Conservation (phyloP, 306 rosid genomes). For the Dalbergia oliveri region DNA sequence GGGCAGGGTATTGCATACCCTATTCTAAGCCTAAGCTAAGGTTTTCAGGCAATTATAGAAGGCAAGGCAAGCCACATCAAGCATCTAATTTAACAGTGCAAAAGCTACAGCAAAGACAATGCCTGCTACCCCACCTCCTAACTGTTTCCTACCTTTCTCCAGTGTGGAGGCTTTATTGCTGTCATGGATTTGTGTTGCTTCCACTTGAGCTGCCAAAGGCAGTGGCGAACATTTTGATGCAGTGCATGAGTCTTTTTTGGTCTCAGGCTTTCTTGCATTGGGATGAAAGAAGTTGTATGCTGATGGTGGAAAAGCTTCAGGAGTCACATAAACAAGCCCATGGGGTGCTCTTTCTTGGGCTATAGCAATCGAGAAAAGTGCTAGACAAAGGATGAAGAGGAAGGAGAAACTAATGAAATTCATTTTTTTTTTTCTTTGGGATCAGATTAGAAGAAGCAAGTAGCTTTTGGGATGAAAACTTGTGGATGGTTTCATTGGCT, state of each 20-base stretch:
- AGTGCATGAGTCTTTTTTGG: constrained; percentile 60
- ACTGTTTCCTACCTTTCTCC: constrained; percentile 34
- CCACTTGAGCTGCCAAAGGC: constrained; percentile 77
- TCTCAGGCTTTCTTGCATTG: constrained; percentile 49
- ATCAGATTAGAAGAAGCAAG: constrained; percentile 5
- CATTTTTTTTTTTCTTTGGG: constrained; percentile 51
- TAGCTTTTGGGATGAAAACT: constrained; percentile 41
- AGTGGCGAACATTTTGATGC: constrained; percentile 76
- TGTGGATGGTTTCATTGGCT: constrained; percentile 46
- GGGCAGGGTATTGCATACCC: neutral
- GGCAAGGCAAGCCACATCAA: neutral
- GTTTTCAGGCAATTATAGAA: neutral
- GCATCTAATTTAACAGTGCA: constrained; percentile 40
- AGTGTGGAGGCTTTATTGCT: constrained; percentile 50
- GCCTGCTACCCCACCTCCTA: constrained; percentile 67
- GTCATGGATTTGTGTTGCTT: constrained; percentile 62
- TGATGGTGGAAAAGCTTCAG: constrained; percentile 74
- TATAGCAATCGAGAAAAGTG: constrained; percentile 54
- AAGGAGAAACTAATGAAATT: constrained; percentile 46
- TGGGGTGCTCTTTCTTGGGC: constrained; percentile 92
- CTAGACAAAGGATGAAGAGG: constrained; percentile 55
- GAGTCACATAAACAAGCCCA: constrained; percentile 70
- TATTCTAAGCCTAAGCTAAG: constrained; percentile 15
- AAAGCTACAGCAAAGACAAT: constrained; percentile 70
- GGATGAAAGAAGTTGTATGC: constrained; percentile 91